Percentiles rank a stretch among this genome's conserved stretches.
Conservation (phyloP, 495 filamentous ascomycete species). For the Staphylotrichum tortipilum region DNA sequence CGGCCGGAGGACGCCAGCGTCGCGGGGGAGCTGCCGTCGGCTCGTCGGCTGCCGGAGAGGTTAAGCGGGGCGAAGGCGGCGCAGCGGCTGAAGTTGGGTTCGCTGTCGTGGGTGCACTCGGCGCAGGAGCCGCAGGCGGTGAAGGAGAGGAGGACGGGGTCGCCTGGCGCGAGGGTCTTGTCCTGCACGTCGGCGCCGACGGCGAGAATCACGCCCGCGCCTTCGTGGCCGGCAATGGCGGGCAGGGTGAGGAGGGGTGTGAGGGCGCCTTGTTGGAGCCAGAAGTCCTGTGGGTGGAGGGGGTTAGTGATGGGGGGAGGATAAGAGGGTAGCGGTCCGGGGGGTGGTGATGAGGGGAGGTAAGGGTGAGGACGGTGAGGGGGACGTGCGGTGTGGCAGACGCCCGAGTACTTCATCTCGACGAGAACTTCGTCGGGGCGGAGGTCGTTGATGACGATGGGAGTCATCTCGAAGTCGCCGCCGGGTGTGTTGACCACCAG, state of each 20-base stretch:
- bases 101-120: constrained; percentile 20
- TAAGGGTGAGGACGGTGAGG: neutral
- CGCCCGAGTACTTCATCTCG: constrained; percentile 31
- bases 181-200: constrained; percentile 35
- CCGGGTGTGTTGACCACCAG: constrained; percentile 12
- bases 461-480: constrained; percentile 15
- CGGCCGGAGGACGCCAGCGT: constrained; percentile 17
- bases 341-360: neutral
- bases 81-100: constrained; percentile 28
- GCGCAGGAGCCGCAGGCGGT: constrained; percentile 26
- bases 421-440: constrained; percentile 32
- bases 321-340: no score
- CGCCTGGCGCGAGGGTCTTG: constrained; percentile 32
- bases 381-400: constrained; percentile 32
- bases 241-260: constrained; percentile 26
- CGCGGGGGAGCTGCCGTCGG: constrained; percentile 4
- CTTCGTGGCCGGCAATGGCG: constrained; percentile 47
- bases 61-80: constrained; percentile 20
- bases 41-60: constrained; percentile 20
- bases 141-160: constrained; percentile 37
- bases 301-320: neutral
- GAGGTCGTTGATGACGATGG: constrained; percentile 20
- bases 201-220: constrained; percentile 38
- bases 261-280: constrained; percentile 26
- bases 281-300: constrained; percentile 14